Base-by-base conservation (phyloP, 768 basidiomycete genomes). In the Suillus luteus region DNA sequence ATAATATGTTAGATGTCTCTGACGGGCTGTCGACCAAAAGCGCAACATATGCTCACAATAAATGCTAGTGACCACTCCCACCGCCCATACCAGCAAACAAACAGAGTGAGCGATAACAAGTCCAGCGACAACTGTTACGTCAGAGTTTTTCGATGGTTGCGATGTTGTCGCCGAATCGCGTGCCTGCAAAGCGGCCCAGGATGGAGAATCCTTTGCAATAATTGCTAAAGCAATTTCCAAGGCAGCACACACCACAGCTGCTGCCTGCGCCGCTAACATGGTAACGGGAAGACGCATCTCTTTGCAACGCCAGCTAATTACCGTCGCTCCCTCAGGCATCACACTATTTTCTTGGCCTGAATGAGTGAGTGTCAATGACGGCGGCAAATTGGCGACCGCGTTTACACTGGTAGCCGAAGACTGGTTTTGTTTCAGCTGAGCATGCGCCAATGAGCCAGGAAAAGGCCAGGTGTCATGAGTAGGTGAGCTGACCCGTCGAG, bases 391-490 rank as follows among this genome's bases (percentile, higher is more conserved):
- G 15, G 60, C 24, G 14, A 27, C 35, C 5, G 35, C 54, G 2
- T 24, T 60, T 54, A 41, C 60, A 41, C 37, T 44, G 6, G 22
- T 54, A n/a, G 57, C 27, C 41, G 63, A 64, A 7, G 33, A 55
- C 31, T 22, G 27, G 33, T 1, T 44, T 19, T 44, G 31, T 14
- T 33, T 22, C 55, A 51, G 52, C 61, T 66, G 70, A 38, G 66
- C 5, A 44, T 51, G 55, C 22, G 68, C 67, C 9, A 75, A 72
- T 19, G 72, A 71, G 58, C 68, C 74, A 10, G 74, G 74, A 59
- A 75, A 75, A 24, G 74, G 74, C 74, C 74, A 76, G 1, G 74
- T 75, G 24, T 62, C 73, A 22, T 62, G 66, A 19, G 74, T 75
- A 33, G 74, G 72, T 41, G 75, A 75, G 27, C 73, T 73, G 40